Conservation (phyloP, 2,329 filamentous ascomycete species). For the Stagonosporopsis chrysanthemi region DNA sequence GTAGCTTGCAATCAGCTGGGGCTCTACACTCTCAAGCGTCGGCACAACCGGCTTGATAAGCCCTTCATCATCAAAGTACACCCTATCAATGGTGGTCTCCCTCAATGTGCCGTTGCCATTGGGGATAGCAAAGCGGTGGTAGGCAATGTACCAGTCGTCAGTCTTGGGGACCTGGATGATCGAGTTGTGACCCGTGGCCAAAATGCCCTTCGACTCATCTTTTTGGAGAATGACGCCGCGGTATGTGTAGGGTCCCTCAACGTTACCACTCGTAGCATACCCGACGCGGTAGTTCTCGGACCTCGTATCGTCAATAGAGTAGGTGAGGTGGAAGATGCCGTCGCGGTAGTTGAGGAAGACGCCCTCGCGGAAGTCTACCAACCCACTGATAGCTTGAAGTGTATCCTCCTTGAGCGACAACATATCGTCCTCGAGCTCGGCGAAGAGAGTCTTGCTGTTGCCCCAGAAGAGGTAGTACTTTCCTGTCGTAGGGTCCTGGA, state of each 20-base stretch:
- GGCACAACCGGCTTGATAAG: constrained; percentile 36
- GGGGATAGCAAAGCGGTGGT: constrained; percentile 39
- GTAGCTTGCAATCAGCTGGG: constrained; percentile 1
- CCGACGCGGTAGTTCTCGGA: constrained; percentile 38
- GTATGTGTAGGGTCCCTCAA: constrained; percentile 38
- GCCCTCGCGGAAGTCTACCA: constrained; percentile 37
- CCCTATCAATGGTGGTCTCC: constrained; percentile 35
- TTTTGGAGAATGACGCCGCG: constrained; percentile 37
- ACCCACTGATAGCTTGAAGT: constrained; percentile 23
- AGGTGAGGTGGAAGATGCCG: constrained; percentile 38
- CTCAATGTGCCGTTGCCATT: constrained; percentile 33
- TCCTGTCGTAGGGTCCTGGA: constrained; percentile 33
- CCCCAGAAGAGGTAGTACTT: constrained; percentile 43
- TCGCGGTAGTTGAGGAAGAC: constrained; percentile 37
- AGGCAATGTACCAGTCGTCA: constrained; percentile 43
- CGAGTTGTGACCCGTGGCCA: constrained; percentile 36
- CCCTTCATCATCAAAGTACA: constrained; percentile 36
- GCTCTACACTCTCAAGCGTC: constrained; percentile 32
- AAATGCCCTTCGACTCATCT: constrained; percentile 29
- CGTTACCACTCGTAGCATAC: constrained; percentile 31
- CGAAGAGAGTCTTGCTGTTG: constrained; percentile 30
- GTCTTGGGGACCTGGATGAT: constrained; percentile 39
- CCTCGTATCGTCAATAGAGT: constrained; percentile 41
- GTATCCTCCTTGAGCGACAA: constrained; percentile 28
- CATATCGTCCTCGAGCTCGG: constrained; percentile 37